Evolutionary conservation across 129 eudicot genomes (phyloP).

Genomic region (Centaurea solstitialis): DNA sequence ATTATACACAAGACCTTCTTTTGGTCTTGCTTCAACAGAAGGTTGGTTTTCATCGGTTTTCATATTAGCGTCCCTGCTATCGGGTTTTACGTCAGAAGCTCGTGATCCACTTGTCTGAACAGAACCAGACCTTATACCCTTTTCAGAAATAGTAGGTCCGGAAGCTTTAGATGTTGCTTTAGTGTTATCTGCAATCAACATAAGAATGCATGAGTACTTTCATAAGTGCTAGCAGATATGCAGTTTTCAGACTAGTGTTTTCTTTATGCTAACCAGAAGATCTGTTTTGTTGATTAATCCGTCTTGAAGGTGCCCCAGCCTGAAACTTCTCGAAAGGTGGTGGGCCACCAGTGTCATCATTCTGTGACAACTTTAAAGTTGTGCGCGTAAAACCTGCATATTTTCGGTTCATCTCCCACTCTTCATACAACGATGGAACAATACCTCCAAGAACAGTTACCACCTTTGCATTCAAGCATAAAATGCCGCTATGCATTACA

Average conservation of each 20-base stretch:
- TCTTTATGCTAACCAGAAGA: constrained; percentile 42
- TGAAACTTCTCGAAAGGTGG: constrained; percentile 90
- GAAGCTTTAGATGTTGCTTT: constrained; percentile 29
- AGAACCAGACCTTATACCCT: constrained; percentile 32
- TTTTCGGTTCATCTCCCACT: constrained; percentile 93
- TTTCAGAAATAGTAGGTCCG: constrained; percentile 26
- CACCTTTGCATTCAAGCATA: constrained; percentile 64
- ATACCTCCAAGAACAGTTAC: constrained; percentile 77
- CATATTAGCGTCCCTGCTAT: constrained; percentile 22
- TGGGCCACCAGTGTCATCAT: constrained; percentile 59
- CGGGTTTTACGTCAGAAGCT: constrained; percentile 25
- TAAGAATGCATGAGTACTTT: no score
- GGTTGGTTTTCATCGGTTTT: constrained; percentile 40
- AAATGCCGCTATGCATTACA: constrained; percentile 55
- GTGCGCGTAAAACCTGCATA: constrained; percentile 73
- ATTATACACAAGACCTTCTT: constrained; percentile 59
- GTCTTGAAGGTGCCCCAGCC: constrained; percentile 45
- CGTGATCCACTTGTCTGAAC: constrained; percentile 27
- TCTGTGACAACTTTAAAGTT: constrained; percentile 41
- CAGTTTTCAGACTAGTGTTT: background rate
- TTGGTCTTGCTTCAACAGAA: constrained; percentile 58
- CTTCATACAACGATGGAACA: constrained; percentile 84
- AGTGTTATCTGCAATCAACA: constrained; percentile 34
- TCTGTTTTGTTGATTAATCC: constrained; percentile 38
- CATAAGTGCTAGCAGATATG: background rate